Evolutionary conservation across 23 red algal genomes (phyloP).

Genomic region (Agarophyton chilense): DNA sequence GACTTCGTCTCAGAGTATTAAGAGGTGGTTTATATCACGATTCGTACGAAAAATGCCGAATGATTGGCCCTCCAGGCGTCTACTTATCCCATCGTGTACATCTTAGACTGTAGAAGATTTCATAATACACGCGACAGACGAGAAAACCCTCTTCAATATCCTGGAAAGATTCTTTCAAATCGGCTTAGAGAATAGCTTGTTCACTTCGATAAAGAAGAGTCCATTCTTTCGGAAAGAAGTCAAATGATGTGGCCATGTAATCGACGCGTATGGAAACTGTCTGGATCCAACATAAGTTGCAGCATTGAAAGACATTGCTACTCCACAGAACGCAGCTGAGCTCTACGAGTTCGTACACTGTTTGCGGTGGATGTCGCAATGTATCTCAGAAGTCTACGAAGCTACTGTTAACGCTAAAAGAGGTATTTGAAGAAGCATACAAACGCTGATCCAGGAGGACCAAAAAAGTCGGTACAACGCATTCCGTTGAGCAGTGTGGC

Average conservation of each 20-base stretch:
- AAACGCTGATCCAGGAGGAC: background rate
- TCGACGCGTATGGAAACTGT: background rate
- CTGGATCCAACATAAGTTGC: background rate
- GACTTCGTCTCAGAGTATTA: conserved; percentile 35
- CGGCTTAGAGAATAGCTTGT: background rate
- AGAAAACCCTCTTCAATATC: background rate
- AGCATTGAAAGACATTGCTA: background rate
- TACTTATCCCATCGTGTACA: no score
- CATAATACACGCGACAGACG: conserved; percentile 24
- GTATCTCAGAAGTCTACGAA: background rate
- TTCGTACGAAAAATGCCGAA: no score
- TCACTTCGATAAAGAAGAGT: conserved; percentile 11
- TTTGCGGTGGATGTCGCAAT: conserved; percentile 27
- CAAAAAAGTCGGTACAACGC: background rate
- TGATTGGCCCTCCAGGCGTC: no score
- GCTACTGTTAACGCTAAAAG: background rate
- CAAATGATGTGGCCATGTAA: conserved; percentile 28
- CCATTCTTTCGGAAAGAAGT: conserved; percentile 30
- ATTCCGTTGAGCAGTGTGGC: background rate
- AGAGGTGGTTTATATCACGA: background rate
- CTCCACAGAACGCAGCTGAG: background rate
- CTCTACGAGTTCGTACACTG: conserved; percentile 25
- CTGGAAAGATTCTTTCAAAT: conserved; percentile 45
- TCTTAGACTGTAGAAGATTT: conserved; percentile 28
- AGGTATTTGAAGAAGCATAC: conserved; percentile 27